phyloP scores from a whole-genome alignment of 1,284 basidiomycete genomes.

The Moniliella sp. region DNA sequence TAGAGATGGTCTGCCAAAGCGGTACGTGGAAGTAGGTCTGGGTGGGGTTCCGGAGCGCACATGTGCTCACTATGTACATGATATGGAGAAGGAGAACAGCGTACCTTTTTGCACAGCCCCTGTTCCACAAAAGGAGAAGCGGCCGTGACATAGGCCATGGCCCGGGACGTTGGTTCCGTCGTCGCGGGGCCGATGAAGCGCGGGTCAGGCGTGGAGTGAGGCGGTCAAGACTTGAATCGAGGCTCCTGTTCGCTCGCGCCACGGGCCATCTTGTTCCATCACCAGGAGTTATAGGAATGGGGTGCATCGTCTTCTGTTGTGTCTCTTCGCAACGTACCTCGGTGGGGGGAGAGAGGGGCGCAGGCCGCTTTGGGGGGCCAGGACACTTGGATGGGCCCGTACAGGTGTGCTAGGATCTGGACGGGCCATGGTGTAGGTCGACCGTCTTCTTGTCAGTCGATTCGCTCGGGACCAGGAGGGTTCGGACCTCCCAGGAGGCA shows the following conservation, averaged over 20 bases:
- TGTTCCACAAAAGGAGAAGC: slow-evolving; percentile 20
- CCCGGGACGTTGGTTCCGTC: slow-evolving; percentile 5
- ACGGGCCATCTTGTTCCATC: not conserved
- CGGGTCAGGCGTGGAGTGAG: not conserved
- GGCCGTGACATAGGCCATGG: slow-evolving; percentile 20
- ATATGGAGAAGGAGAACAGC: not conserved
- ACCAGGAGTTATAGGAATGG: not conserved
- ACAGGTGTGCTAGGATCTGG: not conserved
- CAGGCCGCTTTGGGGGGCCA: too few relatives aligned
- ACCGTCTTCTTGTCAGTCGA: not conserved
- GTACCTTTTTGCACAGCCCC: slow-evolving; percentile 21
- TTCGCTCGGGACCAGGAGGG: not conserved
- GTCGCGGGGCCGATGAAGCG: not conserved
- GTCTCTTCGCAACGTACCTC: too few relatives aligned
- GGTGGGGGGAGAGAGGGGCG: too few relatives aligned
- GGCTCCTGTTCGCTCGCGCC: not conserved
- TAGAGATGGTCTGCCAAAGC: slow-evolving; percentile 57
- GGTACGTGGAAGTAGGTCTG: not conserved
- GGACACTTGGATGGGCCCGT: too few relatives aligned
- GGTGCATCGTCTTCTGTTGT: not conserved
- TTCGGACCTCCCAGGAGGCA: not conserved
- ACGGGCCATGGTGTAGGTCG: not conserved
- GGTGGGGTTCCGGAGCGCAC: not conserved
- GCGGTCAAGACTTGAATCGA: not conserved
- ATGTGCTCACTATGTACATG: too few relatives aligned